Evolutionary conservation across 2,329 filamentous ascomycete species (phyloP).

Genomic region (Didymella glomerata): DNA sequence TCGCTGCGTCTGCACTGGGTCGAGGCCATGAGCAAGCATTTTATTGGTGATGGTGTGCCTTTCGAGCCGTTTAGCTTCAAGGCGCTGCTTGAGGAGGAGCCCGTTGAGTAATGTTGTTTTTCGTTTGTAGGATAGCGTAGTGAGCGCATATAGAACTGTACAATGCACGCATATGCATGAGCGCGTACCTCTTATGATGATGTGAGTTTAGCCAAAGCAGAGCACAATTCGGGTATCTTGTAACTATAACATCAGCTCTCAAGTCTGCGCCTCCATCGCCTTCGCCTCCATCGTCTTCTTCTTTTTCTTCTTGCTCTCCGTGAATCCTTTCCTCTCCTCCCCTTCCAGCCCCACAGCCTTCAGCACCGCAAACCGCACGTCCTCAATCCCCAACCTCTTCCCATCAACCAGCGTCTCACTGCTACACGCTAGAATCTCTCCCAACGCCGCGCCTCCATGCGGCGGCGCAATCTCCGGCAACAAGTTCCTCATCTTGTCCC

Average conservation of each 20-base stretch:
- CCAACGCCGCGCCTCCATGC: conserved; percentile 54
- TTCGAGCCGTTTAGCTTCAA: conserved; percentile 92
- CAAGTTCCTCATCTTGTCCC: conserved; percentile 49
- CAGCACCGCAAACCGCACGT: conserved; percentile 70
- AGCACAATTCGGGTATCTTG: not conserved
- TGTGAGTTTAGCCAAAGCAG: not conserved
- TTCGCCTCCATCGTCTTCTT: conserved; percentile 10
- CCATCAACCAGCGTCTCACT: conserved; percentile 59
- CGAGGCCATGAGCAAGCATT: conserved; percentile 97
- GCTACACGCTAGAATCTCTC: conserved; percentile 69
- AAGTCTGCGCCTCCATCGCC: not conserved
- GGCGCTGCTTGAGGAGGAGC: conserved; percentile 82
- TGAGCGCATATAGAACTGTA: conserved; percentile 32
- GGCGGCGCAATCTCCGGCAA: conserved; percentile 47
- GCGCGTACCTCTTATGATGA: not conserved
- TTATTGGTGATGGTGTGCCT: conserved; percentile 84
- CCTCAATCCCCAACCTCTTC: conserved; percentile 66
- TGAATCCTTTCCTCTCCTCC: conserved; percentile 15
- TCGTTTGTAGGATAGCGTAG: conserved; percentile 26
- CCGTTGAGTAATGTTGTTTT: conserved; percentile 44
- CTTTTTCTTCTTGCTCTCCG: conserved; percentile 16
- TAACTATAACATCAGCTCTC: too few species aligned
- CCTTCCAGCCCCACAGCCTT: conserved; percentile 57
- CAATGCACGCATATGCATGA: conserved; percentile 18
- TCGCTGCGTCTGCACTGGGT: conserved; percentile 93